These are phyloP conservation scores for Cystofilobasidium bisporidii DNA, from an alignment of 768 basidiomycete species.

Conservation along the genomic window DNA sequence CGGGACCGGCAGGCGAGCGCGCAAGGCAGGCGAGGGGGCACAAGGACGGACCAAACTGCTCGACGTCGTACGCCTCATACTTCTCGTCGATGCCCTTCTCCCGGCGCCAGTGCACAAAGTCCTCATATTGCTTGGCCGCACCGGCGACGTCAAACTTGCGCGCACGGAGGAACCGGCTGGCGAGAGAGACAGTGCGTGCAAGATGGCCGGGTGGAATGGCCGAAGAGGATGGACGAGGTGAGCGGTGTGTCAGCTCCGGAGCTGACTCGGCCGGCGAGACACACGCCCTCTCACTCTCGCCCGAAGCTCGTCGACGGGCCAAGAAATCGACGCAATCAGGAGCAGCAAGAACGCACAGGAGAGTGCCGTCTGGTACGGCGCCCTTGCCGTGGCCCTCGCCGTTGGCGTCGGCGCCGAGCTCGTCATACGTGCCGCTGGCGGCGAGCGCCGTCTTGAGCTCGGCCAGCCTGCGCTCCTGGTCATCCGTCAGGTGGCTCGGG, in stretches of 20 bases:
- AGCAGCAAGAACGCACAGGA: conserved; percentile 14
- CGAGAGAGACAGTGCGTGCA: not conserved
- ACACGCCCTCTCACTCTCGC: not conserved
- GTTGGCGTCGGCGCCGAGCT: conserved; percentile 1
- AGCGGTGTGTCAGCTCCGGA: not conserved
- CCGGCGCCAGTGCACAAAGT: conserved; percentile 18
- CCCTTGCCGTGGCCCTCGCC: conserved; percentile 23
- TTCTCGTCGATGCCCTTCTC: conserved; percentile 21
- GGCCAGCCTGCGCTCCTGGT: conserved; percentile 7
- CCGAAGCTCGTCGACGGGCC: not conserved
- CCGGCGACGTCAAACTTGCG: conserved; percentile 26
- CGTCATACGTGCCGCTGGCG: not conserved
- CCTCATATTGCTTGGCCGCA: conserved; percentile 25
- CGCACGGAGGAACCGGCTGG: conserved; percentile 27
- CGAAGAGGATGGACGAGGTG: not conserved
- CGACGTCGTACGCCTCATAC: conserved; percentile 24
- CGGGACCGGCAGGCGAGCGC: no score
- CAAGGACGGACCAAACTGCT: conserved; percentile 7
- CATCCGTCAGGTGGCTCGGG: conserved; percentile 18
- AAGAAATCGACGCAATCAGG: not conserved
- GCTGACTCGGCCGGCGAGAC: not conserved
- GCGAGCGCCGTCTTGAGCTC: conserved; percentile 15
- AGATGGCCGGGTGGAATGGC: not conserved
- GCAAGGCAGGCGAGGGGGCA: not conserved
- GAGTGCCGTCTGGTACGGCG: conserved; percentile 14